A percentile compares a stretch with the other conserved stretches of the same genome.
These are phyloP conservation scores for Singerocomus rubriflavus DNA, from an alignment of 1,284 basidiomycete species.

Conservation along the genomic window DNA sequence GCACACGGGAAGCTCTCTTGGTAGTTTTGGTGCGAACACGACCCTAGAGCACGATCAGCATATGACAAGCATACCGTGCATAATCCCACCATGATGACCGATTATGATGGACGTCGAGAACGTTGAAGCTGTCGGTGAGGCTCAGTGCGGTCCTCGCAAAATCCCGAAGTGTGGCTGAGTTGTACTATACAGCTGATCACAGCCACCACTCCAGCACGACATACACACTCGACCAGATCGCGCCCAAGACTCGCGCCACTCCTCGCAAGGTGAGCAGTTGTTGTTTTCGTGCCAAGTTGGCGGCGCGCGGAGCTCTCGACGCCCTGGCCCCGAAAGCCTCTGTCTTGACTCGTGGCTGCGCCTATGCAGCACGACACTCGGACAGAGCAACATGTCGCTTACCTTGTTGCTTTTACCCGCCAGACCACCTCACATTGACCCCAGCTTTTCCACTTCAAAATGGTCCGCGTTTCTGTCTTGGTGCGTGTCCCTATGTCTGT, in stretches of 20 bases:
- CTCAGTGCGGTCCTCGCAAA: constrained; percentile 7
- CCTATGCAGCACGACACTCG: constrained; percentile 59
- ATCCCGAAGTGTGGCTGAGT: constrained; percentile 32
- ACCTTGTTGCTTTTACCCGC: constrained; percentile 19
- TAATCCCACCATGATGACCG: constrained; percentile 45
- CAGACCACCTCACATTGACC: background rate
- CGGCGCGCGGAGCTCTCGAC: background rate
- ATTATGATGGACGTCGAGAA: constrained; percentile 27
- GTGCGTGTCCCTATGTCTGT: constrained; percentile 42
- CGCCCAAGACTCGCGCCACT: constrained; percentile 1
- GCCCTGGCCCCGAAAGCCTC: background rate
- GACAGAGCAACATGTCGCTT: constrained; percentile 43
- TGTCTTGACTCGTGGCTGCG: constrained; percentile 2
- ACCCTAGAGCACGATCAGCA: constrained; percentile 56
- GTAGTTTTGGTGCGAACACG: constrained; percentile 99
- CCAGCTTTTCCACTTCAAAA: constrained; percentile 37
- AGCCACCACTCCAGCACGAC: constrained; percentile 23
- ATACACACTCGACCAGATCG: too few relatives aligned
- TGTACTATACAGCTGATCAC: constrained; percentile 32
- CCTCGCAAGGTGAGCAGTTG: background rate
- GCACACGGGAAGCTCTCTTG: constrained; percentile 97
- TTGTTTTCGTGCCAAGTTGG: background rate
- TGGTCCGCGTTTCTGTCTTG: constrained; percentile 85
- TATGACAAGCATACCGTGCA: background rate
- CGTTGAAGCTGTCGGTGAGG: constrained; percentile 11